Evolutionary conservation across 768 basidiomycete species (phyloP).

Genomic region (Lactarius akahatsu): DNA sequence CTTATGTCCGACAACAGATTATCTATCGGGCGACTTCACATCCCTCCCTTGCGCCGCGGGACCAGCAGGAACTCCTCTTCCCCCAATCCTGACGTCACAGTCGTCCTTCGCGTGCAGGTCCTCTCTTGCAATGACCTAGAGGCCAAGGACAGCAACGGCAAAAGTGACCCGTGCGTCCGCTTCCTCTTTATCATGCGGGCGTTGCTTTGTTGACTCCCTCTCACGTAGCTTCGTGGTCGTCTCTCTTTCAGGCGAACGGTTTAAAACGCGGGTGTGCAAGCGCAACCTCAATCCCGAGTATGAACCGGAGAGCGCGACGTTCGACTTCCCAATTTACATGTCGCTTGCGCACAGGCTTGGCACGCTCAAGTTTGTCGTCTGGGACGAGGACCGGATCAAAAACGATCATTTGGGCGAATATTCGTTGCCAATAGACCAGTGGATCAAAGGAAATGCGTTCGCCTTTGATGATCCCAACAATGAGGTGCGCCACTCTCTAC

Average conservation of each 20-base stretch:
- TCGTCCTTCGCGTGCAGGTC: no score
- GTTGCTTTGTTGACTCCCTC: neutral
- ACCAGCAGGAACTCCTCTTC: no score
- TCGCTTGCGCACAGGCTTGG: neutral
- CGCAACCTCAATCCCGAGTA: neutral
- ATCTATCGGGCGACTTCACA: no score
- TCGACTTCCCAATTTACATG: neutral
- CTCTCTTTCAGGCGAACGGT: neutral
- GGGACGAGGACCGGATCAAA: neutral
- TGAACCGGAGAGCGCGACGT: neutral
- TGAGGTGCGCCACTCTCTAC: neutral
- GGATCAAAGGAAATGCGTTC: neutral
- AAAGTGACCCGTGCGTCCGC: neutral
- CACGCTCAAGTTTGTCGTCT: neutral
- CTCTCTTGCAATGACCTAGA: no score
- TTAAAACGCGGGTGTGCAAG: slow-evolving; percentile 48
- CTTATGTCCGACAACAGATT: no score
- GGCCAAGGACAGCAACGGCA: neutral
- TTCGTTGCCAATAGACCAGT: neutral
- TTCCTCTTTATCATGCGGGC: neutral
- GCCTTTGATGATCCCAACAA: neutral
- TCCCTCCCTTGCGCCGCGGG: no score
- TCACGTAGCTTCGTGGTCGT: neutral
- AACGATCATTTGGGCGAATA: neutral
- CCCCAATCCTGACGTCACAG: no score